These are phyloP conservation scores for Chlamydomonas sp. DNA, from an alignment of 139 green algal genomes.

Conservation along the genomic window DNA sequence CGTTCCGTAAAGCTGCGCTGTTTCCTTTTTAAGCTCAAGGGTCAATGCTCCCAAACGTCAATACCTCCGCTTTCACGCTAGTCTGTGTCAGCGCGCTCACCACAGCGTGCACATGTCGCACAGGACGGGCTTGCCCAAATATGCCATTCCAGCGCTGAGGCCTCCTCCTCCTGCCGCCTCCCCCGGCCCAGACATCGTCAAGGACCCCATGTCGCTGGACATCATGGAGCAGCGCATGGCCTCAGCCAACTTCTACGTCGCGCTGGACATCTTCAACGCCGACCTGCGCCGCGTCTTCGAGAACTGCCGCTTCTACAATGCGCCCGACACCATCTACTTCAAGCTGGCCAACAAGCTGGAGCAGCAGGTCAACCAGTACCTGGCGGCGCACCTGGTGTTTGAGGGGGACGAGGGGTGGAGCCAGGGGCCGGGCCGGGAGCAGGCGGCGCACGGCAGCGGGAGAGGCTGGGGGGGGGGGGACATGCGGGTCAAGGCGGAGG, in stretches of 20 bases:
- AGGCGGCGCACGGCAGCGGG: too few relatives aligned
- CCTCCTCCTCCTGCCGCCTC: background rate
- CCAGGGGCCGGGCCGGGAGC: too few relatives aligned
- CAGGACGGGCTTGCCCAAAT: background rate
- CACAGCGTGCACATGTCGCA: background rate
- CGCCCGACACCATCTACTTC: constrained; percentile 87
- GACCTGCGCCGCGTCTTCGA: constrained; percentile 90
- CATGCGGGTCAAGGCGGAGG: too few relatives aligned
- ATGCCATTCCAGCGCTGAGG: background rate
- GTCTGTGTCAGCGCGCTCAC: background rate
- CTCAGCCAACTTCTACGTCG: constrained; percentile 82
- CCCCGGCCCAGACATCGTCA: constrained; percentile 66
- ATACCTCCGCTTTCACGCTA: too few relatives aligned
- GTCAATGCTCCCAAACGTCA: too few relatives aligned
- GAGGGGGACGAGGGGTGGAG: constrained; percentile 1
- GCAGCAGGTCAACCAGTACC: constrained; percentile 54
- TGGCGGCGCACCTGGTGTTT: constrained; percentile 40
- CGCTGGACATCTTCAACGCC: constrained; percentile 93
- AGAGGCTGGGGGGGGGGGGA: too few relatives aligned
- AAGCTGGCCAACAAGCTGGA: constrained; percentile 80
- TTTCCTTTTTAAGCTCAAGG: too few relatives aligned
- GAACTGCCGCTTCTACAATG: constrained; percentile 93
- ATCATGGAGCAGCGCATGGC: constrained; percentile 61
- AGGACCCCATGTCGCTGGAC: constrained; percentile 75
- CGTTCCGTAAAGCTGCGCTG: too few relatives aligned